phyloP scores from a whole-genome alignment of 805 yeast species.

The Barnettozyma sucrosica region DNA sequence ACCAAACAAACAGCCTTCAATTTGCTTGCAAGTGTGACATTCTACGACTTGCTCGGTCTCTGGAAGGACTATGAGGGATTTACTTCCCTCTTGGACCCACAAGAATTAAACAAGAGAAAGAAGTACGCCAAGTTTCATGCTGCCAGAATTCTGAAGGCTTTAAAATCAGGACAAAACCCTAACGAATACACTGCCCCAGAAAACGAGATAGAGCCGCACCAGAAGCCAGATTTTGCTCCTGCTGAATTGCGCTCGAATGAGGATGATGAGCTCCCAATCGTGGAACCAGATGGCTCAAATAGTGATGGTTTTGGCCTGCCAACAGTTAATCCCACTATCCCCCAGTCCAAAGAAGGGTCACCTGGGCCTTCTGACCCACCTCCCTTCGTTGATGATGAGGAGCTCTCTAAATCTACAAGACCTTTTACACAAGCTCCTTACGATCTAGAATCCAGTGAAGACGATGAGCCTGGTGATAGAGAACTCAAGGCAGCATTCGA shows the following conservation, averaged over 20 bases:
- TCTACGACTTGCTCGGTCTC: conserved; percentile 44
- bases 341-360: conserved; percentile 2
- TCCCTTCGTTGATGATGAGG: background rate
- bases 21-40: conserved; percentile 49
- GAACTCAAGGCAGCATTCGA: background rate
- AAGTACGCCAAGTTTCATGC: conserved; percentile 63
- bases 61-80: conserved; percentile 27
- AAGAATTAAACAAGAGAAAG: conserved; percentile 33
- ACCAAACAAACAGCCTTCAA: conserved; percentile 42
- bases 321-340: conserved; percentile 3
- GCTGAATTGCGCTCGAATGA: background rate
- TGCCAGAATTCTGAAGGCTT: conserved; percentile 46
- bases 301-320: conserved; percentile 7
- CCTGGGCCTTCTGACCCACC: conserved; percentile 2
- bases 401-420: background rate
- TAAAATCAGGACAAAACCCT: conserved; percentile 49
- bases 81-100: conserved; percentile 24
- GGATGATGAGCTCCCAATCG: conserved; percentile 1
- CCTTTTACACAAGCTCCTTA: background rate
- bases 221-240: background rate
- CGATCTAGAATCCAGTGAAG: background rate
- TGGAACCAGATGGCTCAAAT: conserved; percentile 8
- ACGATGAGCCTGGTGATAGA: background rate
- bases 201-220: background rate
- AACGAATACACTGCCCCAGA: conserved; percentile 44